phyloP scores from a whole-genome alignment of 2,329 filamentous ascomycete genomes.

The Botryotinia globosa region DNA sequence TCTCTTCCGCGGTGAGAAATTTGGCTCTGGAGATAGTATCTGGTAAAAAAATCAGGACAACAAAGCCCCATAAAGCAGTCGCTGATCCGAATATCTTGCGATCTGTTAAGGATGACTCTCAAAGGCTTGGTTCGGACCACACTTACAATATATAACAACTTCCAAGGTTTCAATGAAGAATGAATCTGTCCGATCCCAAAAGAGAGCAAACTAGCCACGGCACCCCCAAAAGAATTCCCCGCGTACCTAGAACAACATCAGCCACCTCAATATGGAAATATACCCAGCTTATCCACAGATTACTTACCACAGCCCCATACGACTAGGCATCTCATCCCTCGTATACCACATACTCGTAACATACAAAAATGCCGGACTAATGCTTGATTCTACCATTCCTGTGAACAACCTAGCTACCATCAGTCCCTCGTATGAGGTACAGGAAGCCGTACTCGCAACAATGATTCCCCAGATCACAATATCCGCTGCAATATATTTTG shows the following conservation, averaged over 20 bases:
- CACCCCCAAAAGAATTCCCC: constrained; percentile 50
- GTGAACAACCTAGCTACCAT: constrained; percentile 45
- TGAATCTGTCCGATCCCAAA: constrained; percentile 56
- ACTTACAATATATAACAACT: constrained; percentile 52
- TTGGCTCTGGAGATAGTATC: constrained; percentile 53
- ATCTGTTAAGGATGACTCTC: constrained; percentile 4
- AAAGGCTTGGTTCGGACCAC: not conserved
- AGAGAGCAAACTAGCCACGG: constrained; percentile 51
- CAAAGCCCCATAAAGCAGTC: constrained; percentile 48
- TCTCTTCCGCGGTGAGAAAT: constrained; percentile 55
- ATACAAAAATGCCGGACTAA: constrained; percentile 53
- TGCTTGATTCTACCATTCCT: constrained; percentile 48
- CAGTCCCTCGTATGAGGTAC: constrained; percentile 41
- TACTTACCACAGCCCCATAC: constrained; percentile 53
- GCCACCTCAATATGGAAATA: too few species aligned
- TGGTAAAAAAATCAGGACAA: constrained; percentile 49
- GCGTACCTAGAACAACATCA: constrained; percentile 43
- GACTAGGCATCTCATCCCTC: constrained; percentile 54
- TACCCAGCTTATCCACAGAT: not conserved
- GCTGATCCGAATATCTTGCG: constrained; percentile 46
- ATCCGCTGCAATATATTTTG: constrained; percentile 37
- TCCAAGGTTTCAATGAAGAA: constrained; percentile 49
- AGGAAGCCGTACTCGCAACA: constrained; percentile 39
- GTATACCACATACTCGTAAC: constrained; percentile 47
- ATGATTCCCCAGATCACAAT: constrained; percentile 37